Conservation (phyloP, 2,329 filamentous ascomycete species). For the Ilyonectria sp. region DNA sequence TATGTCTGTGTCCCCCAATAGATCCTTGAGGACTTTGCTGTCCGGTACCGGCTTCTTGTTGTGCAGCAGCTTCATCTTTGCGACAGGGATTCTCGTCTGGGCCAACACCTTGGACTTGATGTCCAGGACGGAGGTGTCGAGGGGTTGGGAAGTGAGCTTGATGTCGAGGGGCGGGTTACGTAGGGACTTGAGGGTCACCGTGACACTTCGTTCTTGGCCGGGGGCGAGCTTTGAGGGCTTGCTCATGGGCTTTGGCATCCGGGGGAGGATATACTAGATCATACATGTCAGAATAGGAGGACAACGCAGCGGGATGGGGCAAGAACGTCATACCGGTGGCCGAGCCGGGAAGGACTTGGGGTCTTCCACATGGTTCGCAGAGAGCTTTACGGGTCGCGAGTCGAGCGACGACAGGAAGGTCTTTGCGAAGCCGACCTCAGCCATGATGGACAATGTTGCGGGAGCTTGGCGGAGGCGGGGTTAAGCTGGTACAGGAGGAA, state of each 20-base stretch:
- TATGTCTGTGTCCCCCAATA: conserved; percentile 68
- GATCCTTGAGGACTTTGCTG: conserved; percentile 82
- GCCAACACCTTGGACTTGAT: conserved; percentile 80
- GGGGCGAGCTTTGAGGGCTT: conserved; percentile 64
- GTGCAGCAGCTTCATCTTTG: conserved; percentile 88
- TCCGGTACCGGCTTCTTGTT: conserved; percentile 90
- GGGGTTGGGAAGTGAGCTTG: conserved; percentile 73
- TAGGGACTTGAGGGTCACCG: conserved; percentile 80
- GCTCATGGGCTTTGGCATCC: conserved; percentile 72
- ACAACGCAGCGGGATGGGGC: not conserved
- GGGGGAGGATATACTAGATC: conserved; percentile 79
- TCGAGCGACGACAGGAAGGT: conserved; percentile 87
- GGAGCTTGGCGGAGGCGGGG: conserved; percentile 42
- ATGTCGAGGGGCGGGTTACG: conserved; percentile 82
- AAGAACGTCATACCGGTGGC: conserved; percentile 74
- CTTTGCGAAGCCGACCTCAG: conserved; percentile 89
- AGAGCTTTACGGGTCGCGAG: conserved; percentile 83
- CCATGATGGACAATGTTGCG: conserved; percentile 65
- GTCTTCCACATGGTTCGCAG: conserved; percentile 92
- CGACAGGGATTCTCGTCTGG: conserved; percentile 74
- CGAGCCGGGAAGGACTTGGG: conserved; percentile 83
- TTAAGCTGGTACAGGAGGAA: conserved; percentile 20
- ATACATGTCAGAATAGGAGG: conserved; percentile 14
- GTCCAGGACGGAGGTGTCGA: conserved; percentile 82
- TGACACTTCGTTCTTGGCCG: conserved; percentile 67